Evolutionary conservation across 1,139 yeast species (phyloP).

Genomic region (Blastobotrys arbuscula): DNA sequence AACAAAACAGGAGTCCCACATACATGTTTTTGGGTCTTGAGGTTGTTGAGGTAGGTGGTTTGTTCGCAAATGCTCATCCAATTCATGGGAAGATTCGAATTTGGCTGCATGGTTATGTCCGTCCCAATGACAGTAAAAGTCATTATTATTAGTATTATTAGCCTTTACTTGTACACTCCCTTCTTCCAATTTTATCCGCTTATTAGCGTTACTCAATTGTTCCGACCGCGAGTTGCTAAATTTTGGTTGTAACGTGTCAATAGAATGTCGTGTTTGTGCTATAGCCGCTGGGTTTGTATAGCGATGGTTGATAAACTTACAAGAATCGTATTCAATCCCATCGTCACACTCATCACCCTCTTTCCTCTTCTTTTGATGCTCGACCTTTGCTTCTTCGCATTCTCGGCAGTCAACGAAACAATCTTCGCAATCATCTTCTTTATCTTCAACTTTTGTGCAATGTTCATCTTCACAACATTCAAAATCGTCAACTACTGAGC

Average conservation of each 20-base stretch:
- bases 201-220: not conserved
- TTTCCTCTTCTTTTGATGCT: constrained; percentile 12
- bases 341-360: not conserved
- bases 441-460: constrained; percentile 2
- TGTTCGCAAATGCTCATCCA: constrained; percentile 29
- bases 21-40: constrained; percentile 23
- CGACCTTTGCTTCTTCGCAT: constrained; percentile 20
- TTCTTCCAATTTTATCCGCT: not conserved
- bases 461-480: constrained; percentile 9
- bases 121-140: constrained; percentile 34
- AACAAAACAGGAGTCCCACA: constrained; percentile 38
- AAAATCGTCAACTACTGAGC: not conserved
- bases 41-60: constrained; percentile 12
- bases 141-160: not conserved
- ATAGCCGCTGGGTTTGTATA: not conserved
- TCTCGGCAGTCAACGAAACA: constrained; percentile 16
- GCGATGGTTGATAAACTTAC: not conserved
- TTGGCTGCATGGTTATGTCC: constrained; percentile 27
- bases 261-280: not conserved
- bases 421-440: constrained; percentile 5
- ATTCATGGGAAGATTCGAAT: constrained; percentile 27
- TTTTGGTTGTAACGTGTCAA: constrained; percentile 4
- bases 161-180: no score
- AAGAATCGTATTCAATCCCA: not conserved
- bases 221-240: constrained; percentile 7